Evolutionary conservation across 805 yeast species (phyloP).

Genomic region (Osmozyma mogii): DNA sequence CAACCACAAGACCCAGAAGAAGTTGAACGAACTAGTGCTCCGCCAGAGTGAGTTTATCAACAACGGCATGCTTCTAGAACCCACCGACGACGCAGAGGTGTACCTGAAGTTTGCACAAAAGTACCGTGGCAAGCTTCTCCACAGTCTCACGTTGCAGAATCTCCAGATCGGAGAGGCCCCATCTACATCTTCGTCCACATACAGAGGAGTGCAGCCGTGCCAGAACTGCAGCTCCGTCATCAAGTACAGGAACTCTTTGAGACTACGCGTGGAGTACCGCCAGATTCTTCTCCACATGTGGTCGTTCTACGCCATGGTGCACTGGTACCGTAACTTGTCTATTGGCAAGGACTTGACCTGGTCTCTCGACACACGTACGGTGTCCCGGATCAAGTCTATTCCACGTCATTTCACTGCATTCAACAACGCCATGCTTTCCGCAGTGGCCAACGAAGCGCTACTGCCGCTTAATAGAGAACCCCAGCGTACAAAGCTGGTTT

Average conservation of each 20-base stretch:
- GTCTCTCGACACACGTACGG: conserved; percentile 20
- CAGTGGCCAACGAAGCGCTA: conserved; percentile 8
- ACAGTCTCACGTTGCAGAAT: conserved; percentile 24
- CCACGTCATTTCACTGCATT: conserved; percentile 14
- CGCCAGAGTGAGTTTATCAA: conserved; percentile 15
- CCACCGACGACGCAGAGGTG: conserved; percentile 14
- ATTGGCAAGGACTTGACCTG: conserved; percentile 29
- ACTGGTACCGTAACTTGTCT: conserved; percentile 29
- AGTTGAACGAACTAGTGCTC: conserved; percentile 6
- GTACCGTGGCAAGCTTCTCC: conserved; percentile 18
- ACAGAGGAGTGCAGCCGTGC: background rate
- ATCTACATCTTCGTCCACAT: too few relatives aligned
- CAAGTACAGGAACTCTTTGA: conserved; percentile 25
- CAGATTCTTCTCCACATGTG: conserved; percentile 34
- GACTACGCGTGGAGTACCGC: conserved; percentile 31
- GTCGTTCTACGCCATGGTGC: conserved; percentile 32
- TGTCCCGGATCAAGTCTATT: conserved; percentile 19
- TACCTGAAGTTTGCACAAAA: conserved; percentile 12
- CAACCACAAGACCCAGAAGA: conserved; percentile 11
- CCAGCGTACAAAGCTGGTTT: too few relatives aligned
- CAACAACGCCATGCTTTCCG: conserved; percentile 18
- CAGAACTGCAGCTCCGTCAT: too few relatives aligned
- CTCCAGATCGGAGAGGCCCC: conserved; percentile 32
- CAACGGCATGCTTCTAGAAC: conserved; percentile 33
- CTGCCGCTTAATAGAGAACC: too few relatives aligned